Percentiles rank a stretch among this genome's conserved stretches.
phyloP scores from a whole-genome alignment of 2,329 filamentous ascomycete species.

The Fusarium pseudonygamai region DNA sequence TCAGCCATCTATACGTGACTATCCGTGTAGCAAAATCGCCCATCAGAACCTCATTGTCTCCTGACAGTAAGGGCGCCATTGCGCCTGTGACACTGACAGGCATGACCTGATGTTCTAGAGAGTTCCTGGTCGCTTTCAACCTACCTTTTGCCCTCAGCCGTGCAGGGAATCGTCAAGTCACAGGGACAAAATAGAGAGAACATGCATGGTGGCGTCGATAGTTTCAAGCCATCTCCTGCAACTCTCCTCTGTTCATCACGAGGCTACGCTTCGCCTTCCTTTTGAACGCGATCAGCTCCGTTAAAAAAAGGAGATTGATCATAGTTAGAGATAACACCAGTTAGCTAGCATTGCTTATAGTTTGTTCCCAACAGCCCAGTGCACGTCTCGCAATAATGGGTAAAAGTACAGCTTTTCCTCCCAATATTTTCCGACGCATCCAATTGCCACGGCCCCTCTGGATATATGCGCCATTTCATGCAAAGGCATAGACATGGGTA shows the following conservation, averaged over 20 bases:
- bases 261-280: neutral
- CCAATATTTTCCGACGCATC: too few species aligned
- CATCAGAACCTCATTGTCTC: too few species aligned
- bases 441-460: neutral
- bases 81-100: too few species aligned
- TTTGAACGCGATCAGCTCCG: neutral
- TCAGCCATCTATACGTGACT: too few species aligned
- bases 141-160: neutral
- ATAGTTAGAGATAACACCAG: neutral
- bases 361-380: neutral
- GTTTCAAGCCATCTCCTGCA: neutral
- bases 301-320: neutral
- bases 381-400: neutral
- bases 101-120: too few species aligned
- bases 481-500: neutral
- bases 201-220: neutral
- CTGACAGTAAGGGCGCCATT: too few species aligned
- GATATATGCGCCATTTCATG: neutral
- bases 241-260: neutral
- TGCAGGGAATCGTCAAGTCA: neutral
- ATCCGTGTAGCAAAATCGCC: too few species aligned
- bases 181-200: neutral
- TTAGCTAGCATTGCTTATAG: neutral
- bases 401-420: neutral
- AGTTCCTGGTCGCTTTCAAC: accelerated